Evolutionary conservation across 352 stramenopile species (phyloP).

Genomic region (Globisporangium abappressorium): DNA sequence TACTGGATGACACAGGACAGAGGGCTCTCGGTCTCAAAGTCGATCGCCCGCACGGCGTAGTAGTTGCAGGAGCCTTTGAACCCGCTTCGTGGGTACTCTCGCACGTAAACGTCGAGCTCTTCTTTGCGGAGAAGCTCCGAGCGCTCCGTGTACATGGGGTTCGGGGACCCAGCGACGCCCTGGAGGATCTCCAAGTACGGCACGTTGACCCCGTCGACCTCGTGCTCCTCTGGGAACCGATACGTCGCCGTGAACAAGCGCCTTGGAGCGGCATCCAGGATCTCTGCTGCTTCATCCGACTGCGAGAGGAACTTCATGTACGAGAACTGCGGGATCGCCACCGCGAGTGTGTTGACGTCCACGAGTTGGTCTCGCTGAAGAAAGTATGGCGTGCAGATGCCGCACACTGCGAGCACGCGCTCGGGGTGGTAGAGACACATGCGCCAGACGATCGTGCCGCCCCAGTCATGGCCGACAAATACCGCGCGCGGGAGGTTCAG

Average conservation of each 20-base stretch:
- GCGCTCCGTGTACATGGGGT: slow-evolving; percentile 32
- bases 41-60: slow-evolving; percentile 36
- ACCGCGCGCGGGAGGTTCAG: slow-evolving; percentile 42
- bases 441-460: slow-evolving; percentile 39
- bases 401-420: slow-evolving; percentile 44
- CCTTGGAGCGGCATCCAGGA: slow-evolving; percentile 28
- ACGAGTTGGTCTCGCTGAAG: slow-evolving; percentile 30
- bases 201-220: slow-evolving; percentile 15
- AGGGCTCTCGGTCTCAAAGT: slow-evolving; percentile 44
- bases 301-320: slow-evolving; percentile 39
- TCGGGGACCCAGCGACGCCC: slow-evolving; percentile 18
- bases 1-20: slow-evolving; percentile 32
- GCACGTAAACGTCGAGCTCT: slow-evolving; percentile 46
- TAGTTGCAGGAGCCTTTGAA: slow-evolving; percentile 35
- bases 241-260: slow-evolving; percentile 38
- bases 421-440: slow-evolving; percentile 53
- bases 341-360: slow-evolving; percentile 26
- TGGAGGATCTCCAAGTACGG: slow-evolving; percentile 28
- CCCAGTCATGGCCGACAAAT: slow-evolving; percentile 63
- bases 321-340: slow-evolving; percentile 31
- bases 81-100: slow-evolving; percentile 31
- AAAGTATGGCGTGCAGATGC: slow-evolving; percentile 61
- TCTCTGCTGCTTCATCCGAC: slow-evolving; percentile 23
- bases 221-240: slow-evolving; percentile 23
- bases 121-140: slow-evolving; percentile 37